Evolutionary conservation across 805 yeast species (phyloP).

Genomic region (Ogataea paraovalis): DNA sequence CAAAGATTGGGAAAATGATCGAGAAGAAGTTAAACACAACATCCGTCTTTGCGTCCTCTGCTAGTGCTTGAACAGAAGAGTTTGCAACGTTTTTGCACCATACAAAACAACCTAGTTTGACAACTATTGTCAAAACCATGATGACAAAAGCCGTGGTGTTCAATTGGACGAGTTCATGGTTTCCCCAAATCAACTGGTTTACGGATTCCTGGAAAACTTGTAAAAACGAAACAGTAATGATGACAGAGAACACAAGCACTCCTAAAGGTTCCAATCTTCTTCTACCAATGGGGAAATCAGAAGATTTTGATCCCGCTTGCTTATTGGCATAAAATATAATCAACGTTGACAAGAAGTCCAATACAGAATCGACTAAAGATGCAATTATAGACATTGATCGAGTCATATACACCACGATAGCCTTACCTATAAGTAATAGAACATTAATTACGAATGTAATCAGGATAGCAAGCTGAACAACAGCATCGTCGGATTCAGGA

Average conservation of each 20-base stretch:
- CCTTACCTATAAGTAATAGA: conserved; percentile 55
- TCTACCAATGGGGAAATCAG: conserved; percentile 64
- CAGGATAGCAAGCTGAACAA: conserved; percentile 57
- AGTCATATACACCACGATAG: conserved; percentile 57
- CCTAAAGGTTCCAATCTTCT: conserved; percentile 76
- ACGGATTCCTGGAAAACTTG: conserved; percentile 69
- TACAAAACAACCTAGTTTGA: conserved; percentile 57
- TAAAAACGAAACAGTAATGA: conserved; percentile 65
- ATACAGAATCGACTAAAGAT: conserved; percentile 69
- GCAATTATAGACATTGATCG: conserved; percentile 74
- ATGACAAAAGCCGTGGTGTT: conserved; percentile 49
- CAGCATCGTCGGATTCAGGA: conserved; percentile 35
- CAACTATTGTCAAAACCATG: conserved; percentile 59
- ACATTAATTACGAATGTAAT: conserved; percentile 61
- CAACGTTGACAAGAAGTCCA: conserved; percentile 70
- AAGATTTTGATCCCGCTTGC: conserved; percentile 36
- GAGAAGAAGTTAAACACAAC: conserved; percentile 70
- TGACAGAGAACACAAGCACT: conserved; percentile 64
- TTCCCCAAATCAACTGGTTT: conserved; percentile 37
- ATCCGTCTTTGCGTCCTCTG: conserved; percentile 80
- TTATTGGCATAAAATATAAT: conserved; percentile 63
- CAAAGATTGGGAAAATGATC: conserved; percentile 62
- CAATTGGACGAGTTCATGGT: conserved; percentile 42
- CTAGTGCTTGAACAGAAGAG: conserved; percentile 70
- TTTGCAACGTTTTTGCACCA: conserved; percentile 61